A percentile compares a stretch with the other conserved stretches of the same genome.
phyloP scores from a whole-genome alignment of 495 filamentous ascomycete genomes.

The Pseudevernia furfuracea region DNA sequence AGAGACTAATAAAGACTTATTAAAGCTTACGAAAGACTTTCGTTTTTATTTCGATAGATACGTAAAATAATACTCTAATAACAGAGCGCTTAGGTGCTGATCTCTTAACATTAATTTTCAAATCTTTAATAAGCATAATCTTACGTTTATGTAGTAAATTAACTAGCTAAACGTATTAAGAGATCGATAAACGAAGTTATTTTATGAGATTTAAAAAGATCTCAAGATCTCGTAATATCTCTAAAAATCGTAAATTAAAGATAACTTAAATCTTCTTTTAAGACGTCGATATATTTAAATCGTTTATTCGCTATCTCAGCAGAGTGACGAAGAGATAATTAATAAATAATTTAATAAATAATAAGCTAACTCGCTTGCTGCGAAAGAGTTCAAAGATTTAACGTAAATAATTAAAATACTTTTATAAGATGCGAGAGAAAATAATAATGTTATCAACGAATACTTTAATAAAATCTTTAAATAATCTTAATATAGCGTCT shows the following conservation, averaged over 20 bases:
- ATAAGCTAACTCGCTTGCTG: neutral
- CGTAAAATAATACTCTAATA: neutral
- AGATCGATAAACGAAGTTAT: conserved; percentile 2
- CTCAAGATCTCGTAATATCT: conserved; percentile 7
- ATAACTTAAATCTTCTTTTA: conserved; percentile 10
- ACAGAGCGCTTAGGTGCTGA: neutral
- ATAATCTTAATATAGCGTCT: neutral
- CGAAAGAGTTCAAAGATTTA: neutral
- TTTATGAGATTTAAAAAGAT: neutral
- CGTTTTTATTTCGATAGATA: neutral
- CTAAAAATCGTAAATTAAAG: neutral
- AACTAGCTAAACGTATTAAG: neutral
- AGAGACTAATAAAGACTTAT: no score
- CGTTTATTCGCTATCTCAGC: neutral
- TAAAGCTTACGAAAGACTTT: neutral
- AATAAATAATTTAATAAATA: conserved; percentile 13
- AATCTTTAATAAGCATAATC: neutral
- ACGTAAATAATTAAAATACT: neutral
- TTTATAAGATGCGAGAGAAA: neutral
- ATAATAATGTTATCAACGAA: conserved; percentile 17
- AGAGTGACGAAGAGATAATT: conserved; percentile 1
- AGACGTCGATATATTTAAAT: neutral
- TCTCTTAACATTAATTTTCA: neutral
- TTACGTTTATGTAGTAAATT: neutral
- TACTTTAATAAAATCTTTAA: neutral